Percentiles rank a stretch among this genome's conserved stretches.
Evolutionary conservation across 805 yeast species (phyloP).

Genomic region (Monosporozyma aquatica): DNA sequence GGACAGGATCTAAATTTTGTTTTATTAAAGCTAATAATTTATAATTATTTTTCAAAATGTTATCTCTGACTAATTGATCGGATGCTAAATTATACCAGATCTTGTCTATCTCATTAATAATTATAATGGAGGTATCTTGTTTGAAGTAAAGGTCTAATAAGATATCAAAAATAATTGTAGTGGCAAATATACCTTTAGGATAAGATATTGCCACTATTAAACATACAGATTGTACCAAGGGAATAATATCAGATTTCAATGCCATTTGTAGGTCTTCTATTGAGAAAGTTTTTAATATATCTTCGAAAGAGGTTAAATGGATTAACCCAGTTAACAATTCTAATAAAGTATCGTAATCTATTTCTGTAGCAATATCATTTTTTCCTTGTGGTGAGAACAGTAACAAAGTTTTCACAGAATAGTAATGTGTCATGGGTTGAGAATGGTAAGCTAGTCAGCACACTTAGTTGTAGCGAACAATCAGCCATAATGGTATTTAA

Average conservation of each 20-base stretch:
- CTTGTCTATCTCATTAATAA: slow-evolving; percentile 21
- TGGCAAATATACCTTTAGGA: slow-evolving; percentile 22
- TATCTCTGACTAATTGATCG: slow-evolving; percentile 19
- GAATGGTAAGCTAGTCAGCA: slow-evolving; percentile 7
- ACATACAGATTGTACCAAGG: slow-evolving; percentile 19
- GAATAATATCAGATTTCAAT: slow-evolving; percentile 14
- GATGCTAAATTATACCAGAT: slow-evolving; percentile 11
- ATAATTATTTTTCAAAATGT: slow-evolving; percentile 16
- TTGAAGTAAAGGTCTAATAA: slow-evolving; percentile 18
- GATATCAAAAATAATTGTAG: slow-evolving; percentile 16
- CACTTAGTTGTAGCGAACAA: slow-evolving; percentile 16
- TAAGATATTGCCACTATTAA: slow-evolving; percentile 21
- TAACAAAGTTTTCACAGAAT: slow-evolving; percentile 14
- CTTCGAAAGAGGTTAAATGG: slow-evolving; percentile 18
- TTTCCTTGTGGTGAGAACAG: background rate
- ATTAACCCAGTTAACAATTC: slow-evolving; percentile 17
- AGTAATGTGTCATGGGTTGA: slow-evolving; percentile 13
- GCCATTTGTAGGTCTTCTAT: slow-evolving; percentile 19
- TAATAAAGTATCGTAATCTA: slow-evolving; percentile 19
- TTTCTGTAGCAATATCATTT: background rate
- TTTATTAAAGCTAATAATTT: slow-evolving; percentile 13
- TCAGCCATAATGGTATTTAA: background rate
- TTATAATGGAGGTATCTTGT: slow-evolving; percentile 12
- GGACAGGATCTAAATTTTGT: slow-evolving; percentile 10
- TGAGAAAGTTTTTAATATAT: slow-evolving; percentile 15